Conservation (phyloP, 805 yeast species). For the Lachancea mirantina region DNA sequence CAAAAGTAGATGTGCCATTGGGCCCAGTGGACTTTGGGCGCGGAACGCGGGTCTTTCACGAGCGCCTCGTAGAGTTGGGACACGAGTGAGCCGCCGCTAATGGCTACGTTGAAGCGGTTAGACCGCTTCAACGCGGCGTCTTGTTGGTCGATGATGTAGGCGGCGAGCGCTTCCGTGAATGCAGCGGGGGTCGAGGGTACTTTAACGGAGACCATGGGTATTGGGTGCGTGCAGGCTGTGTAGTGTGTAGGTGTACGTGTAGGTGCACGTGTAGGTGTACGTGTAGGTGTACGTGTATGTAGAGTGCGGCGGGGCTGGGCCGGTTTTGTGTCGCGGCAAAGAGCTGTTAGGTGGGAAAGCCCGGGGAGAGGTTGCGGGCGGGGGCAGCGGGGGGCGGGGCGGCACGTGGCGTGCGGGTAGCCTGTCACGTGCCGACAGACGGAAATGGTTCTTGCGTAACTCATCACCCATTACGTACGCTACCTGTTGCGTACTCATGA, state of each 20-base stretch:
- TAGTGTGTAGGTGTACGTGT: too few species aligned
- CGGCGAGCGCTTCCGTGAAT: conserved; percentile 62
- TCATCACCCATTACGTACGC: not conserved
- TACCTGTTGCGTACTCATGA: conserved; percentile 2
- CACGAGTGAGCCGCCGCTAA: conserved; percentile 88
- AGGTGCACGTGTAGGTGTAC: too few species aligned
- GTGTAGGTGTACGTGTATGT: too few species aligned
- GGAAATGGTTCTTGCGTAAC: conserved; percentile 1
- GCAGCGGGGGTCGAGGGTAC: conserved; percentile 45
- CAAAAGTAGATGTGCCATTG: conserved; percentile 80
- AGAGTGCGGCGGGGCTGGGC: too few species aligned
- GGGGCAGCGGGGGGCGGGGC: too few species aligned
- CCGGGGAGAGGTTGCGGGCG: too few species aligned
- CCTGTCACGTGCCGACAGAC: not conserved
- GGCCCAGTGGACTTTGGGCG: conserved; percentile 49
- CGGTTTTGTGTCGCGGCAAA: too few species aligned
- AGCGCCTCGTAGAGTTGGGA: conserved; percentile 59
- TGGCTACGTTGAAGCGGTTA: conserved; percentile 60
- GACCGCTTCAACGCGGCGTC: conserved; percentile 44
- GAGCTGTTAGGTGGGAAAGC: too few species aligned
- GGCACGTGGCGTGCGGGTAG: too few species aligned
- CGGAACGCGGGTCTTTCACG: conserved; percentile 45
- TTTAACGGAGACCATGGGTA: conserved; percentile 35
- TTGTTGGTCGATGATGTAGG: conserved; percentile 54
- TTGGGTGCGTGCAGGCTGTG: too few species aligned